Percentiles rank a stretch among this genome's conserved stretches.
phyloP scores from a whole-genome alignment of 768 basidiomycete genomes.

The Boletellus ananas region DNA sequence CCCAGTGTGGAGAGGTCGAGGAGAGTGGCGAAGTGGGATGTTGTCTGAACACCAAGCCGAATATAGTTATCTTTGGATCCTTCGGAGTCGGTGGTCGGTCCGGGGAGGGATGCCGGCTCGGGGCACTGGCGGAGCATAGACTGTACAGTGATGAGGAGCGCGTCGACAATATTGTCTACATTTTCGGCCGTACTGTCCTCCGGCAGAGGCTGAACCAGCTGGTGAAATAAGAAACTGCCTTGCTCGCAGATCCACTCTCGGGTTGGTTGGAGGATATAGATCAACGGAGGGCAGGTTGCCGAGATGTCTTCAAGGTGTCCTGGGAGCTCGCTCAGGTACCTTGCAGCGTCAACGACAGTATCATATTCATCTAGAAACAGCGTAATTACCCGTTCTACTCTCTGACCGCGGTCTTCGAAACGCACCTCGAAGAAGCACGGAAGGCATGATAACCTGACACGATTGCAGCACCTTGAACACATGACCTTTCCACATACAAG shows the following conservation, averaged over 20 bases:
- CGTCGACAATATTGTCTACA: slow-evolving; percentile 50
- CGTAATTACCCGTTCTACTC: not conserved
- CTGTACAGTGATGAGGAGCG: slow-evolving; percentile 65
- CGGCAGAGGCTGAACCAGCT: not conserved
- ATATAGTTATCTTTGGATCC: slow-evolving; percentile 47
- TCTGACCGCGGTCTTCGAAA: not conserved
- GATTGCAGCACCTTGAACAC: slow-evolving; percentile 21
- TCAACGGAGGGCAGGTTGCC: slow-evolving; percentile 25
- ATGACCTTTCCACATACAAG: slow-evolving; percentile 26
- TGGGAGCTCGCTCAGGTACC: slow-evolving; percentile 21
- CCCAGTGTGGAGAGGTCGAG: slow-evolving; percentile 46
- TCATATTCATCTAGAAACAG: slow-evolving; percentile 35
- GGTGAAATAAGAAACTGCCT: slow-evolving; percentile 20
- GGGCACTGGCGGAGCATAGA: slow-evolving; percentile 44
- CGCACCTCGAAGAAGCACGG: slow-evolving; percentile 39
- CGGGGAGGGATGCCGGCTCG: slow-evolving; percentile 6
- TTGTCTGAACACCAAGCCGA: slow-evolving; percentile 41
- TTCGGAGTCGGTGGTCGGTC: slow-evolving; percentile 23
- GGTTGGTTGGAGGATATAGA: slow-evolving; percentile 27
- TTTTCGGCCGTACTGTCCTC: slow-evolving; percentile 4
- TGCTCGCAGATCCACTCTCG: slow-evolving; percentile 31
- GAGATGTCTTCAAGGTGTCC: slow-evolving; percentile 26
- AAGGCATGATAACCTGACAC: slow-evolving; percentile 21
- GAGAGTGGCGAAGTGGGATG: slow-evolving; percentile 44
- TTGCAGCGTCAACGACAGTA: slow-evolving; percentile 27